Percentiles rank a stretch among this genome's conserved stretches.
Conservation (phyloP, 768 basidiomycete genomes). For the Tricholoma sp. region DNA sequence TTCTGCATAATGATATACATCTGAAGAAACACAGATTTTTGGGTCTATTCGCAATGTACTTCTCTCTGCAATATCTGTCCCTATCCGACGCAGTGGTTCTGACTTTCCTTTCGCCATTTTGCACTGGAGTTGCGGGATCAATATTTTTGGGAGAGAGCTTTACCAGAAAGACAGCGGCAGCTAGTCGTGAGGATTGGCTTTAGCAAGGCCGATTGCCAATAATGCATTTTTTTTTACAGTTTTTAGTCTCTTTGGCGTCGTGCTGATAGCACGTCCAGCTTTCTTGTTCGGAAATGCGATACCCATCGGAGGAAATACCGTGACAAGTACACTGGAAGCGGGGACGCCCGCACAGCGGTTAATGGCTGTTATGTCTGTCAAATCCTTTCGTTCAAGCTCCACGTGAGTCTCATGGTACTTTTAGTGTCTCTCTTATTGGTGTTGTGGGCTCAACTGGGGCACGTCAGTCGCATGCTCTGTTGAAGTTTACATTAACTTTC, state of each 20-base stretch:
- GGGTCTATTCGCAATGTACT: constrained; percentile 43
- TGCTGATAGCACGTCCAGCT: constrained; percentile 76
- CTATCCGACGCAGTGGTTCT: constrained; percentile 77
- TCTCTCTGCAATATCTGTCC: constrained; percentile 68
- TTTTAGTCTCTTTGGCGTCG: constrained; percentile 66
- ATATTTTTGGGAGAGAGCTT: constrained; percentile 59
- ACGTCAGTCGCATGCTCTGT: constrained; percentile 36
- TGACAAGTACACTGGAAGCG: constrained; percentile 23
- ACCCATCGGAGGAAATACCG: not conserved
- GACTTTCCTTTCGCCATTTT: constrained; percentile 68
- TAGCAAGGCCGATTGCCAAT: not conserved
- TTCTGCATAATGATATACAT: not conserved
- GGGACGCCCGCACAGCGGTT: constrained; percentile 39
- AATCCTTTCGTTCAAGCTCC: not conserved
- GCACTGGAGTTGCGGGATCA: constrained; percentile 57
- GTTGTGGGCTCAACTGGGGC: constrained; percentile 61
- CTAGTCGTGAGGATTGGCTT: constrained; percentile 27
- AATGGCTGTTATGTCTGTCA: constrained; percentile 51
- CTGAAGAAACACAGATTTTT: constrained; percentile 49
- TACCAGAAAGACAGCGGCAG: constrained; percentile 48
- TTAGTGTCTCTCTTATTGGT: constrained; percentile 55
- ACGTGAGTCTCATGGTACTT: not conserved
- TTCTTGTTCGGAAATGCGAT: constrained; percentile 56
- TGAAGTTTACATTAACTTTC: not conserved
- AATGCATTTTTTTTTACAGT: constrained; percentile 27